These are phyloP conservation scores for Blastocystis sp. DNA, from an alignment of 352 stramenopile species.

Conservation along the genomic window DNA sequence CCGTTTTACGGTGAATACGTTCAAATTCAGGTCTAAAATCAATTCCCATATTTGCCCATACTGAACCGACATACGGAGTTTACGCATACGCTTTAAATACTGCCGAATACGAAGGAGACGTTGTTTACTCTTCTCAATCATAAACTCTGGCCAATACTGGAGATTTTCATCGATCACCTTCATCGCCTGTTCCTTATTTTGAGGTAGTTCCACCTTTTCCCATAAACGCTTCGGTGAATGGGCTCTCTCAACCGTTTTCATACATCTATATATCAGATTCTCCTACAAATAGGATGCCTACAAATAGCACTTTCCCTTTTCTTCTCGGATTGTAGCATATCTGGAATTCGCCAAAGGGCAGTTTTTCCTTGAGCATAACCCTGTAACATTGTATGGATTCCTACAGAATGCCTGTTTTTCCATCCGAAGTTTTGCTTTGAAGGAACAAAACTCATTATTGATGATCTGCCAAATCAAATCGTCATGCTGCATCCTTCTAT, in stretches of 20 bases:
- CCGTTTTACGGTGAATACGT: conserved; percentile 78
- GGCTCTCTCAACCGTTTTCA: conserved; percentile 97
- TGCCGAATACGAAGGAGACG: conserved; percentile 97
- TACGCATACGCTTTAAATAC: conserved; percentile 96
- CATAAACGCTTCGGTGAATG: conserved; percentile 96
- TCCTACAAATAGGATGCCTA: not conserved
- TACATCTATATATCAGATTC: conserved; percentile 70
- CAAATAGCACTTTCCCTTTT: conserved; percentile 85
- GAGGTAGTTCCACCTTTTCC: conserved; percentile 93
- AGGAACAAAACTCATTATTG: conserved; percentile 97
- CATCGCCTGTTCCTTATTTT: conserved; percentile 94
- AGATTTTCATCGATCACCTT: conserved; percentile 89
- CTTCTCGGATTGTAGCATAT: conserved; percentile 95
- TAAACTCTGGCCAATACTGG: conserved; percentile 94
- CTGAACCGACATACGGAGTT: conserved; percentile 72
- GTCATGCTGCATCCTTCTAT: conserved; percentile 85
- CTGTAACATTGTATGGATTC: conserved; percentile 93
- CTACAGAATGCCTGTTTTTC: conserved; percentile 91
- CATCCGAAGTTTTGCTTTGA: conserved; percentile 87
- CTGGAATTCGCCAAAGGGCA: conserved; percentile 94
- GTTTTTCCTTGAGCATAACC: conserved; percentile 89
- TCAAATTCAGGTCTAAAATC: conserved; percentile 64
- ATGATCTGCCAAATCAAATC: conserved; percentile 98
- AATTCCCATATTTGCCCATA: not conserved
- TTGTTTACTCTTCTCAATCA: conserved; percentile 97